Percentiles rank a stretch among this genome's conserved stretches.
Conservation (phyloP, 768 basidiomycete species). For the Tylopilus balloui region DNA sequence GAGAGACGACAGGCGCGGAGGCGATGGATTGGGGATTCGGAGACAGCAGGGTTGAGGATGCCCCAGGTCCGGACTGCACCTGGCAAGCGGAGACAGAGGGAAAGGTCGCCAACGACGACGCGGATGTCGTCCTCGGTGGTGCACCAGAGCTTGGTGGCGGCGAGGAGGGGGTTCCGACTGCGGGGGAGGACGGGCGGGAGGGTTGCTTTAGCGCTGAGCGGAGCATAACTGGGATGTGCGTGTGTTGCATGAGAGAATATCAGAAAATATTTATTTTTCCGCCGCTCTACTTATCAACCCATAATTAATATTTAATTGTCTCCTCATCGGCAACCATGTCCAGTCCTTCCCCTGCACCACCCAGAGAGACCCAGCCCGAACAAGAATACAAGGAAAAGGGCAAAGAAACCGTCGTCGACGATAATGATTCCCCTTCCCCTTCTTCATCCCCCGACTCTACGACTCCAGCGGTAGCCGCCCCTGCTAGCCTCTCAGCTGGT, state of each 20-base stretch:
- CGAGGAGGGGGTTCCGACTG: slow-evolving; percentile 19
- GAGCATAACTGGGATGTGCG: slow-evolving; percentile 26
- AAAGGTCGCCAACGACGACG: slow-evolving; percentile 13
- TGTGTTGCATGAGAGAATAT: slow-evolving; percentile 4
- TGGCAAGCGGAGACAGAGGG: slow-evolving; percentile 20
- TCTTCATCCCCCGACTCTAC: slow-evolving; percentile 4
- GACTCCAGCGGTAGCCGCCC: slow-evolving; percentile 7
- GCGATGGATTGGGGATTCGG: slow-evolving; percentile 16
- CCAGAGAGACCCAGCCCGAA: background rate
- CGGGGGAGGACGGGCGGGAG: slow-evolving; percentile 24
- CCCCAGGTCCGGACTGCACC: slow-evolving; percentile 12
- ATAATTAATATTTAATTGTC: background rate
- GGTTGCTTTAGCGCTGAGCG: slow-evolving; percentile 54
- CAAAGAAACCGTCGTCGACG: slow-evolving; percentile 2
- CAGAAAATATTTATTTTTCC: slow-evolving; percentile 11
- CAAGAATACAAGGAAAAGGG: slow-evolving; percentile 6
- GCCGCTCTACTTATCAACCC: background rate
- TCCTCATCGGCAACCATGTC: slow-evolving; percentile 11
- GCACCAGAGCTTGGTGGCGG: slow-evolving; percentile 19
- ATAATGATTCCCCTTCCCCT: background rate
- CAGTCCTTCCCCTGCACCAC: no score
- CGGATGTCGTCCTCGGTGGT: slow-evolving; percentile 15
- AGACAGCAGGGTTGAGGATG: slow-evolving; percentile 15
- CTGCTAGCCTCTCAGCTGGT: slow-evolving; percentile 23
- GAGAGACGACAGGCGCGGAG: slow-evolving; percentile 22